These are phyloP conservation scores for Cucurbitaria berberidis DNA, from an alignment of 2,329 filamentous ascomycete species.

Conservation along the genomic window DNA sequence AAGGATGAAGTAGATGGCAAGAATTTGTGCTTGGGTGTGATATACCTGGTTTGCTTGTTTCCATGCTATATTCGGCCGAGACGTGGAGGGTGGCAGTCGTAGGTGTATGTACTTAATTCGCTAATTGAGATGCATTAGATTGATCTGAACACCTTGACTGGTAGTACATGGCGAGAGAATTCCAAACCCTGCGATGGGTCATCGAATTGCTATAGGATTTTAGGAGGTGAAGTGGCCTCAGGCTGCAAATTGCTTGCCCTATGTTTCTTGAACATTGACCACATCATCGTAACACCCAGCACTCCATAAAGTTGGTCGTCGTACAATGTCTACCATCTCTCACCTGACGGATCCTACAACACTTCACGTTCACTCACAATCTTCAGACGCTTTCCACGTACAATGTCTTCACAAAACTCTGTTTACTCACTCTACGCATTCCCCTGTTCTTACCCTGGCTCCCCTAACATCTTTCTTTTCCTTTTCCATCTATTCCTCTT, in stretches of 20 bases:
- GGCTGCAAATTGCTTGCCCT: background rate
- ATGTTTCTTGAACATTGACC: background rate
- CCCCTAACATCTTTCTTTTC: background rate
- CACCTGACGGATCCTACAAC: background rate
- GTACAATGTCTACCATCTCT: background rate
- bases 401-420: slow-evolving; percentile 12
- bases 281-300: background rate
- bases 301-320: background rate
- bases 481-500: background rate
- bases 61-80: slow-evolving; percentile 6
- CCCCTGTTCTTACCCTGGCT: background rate
- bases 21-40: slow-evolving; percentile 4
- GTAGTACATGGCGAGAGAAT: no score
- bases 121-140: slow-evolving; percentile 33
- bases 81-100: slow-evolving; percentile 4
- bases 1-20: slow-evolving; percentile 9
- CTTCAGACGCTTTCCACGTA: background rate
- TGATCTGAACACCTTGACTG: background rate
- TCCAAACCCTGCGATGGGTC: background rate
- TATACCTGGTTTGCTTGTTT: slow-evolving; percentile 12
- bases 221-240: background rate
- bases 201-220: background rate
- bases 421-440: slow-evolving; percentile 6
- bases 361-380: background rate
- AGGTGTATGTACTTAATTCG: slow-evolving; percentile 37